Base-by-base conservation (phyloP, 179 eudicot genomes). In the Beta macrorhiza region DNA sequence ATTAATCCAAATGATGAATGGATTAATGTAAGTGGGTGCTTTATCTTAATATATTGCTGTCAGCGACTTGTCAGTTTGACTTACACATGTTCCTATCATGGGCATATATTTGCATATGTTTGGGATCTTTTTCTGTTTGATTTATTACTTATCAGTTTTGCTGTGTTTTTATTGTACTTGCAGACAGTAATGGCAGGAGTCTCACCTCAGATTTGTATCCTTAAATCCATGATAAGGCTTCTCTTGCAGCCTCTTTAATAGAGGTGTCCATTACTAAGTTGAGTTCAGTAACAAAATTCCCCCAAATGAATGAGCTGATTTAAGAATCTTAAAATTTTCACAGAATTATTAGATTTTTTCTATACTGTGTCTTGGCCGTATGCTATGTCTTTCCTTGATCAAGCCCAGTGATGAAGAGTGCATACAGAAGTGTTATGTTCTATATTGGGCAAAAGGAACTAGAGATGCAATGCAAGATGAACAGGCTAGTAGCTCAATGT, bases 381-480 rank as follows among this genome's bases (percentile, higher is more conserved):
- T 58, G 74, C 13, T 52, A 2, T 73, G 81, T 79, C 29, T 79
- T 84, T 90, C 90, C 93, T 92, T 89, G 76, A 89, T 52, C 87
- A 71, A 56, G 62, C 56, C 53, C 82, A 95, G 99, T 93, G 88
- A 92, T 93, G 98, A 92, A 91, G 82, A 90, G 93, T 82, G 92
- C 97, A 84, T 95, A 92, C 79, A 89, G 88, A 86, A 92, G 98
- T 71, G 91, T 96, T 78, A 91, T 91, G 96, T 94, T 96, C 86
- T 91, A 84, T 81, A 87, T 90, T 56, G 95, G 98, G 84, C 99
- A 96, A 83, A 94, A 85, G 84, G 99, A 96, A 83, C 87, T 96
- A 71, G 98, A 96, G 87, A 87, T 92, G 96, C 98, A 96, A 83
- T 90, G 84, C 86, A 95, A 95, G 91, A 91, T 95, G 97, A 96